phyloP scores from a whole-genome alignment of 2,329 filamentous ascomycete genomes.

The Fusarium vanettenii region DNA sequence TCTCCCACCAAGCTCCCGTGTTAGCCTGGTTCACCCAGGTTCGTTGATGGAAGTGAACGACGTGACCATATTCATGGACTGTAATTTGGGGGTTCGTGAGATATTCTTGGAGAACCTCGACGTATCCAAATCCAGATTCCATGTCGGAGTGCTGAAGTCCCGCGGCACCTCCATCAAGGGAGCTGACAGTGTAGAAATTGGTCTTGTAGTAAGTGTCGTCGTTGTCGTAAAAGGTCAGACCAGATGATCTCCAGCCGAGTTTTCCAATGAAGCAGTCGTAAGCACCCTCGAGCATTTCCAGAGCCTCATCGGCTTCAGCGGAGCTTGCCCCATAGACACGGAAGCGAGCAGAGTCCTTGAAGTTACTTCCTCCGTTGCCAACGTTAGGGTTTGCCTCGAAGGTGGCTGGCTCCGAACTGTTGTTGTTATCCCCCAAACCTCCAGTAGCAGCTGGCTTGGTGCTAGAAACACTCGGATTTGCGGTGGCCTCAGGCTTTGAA shows the following conservation, averaged over 20 bases:
- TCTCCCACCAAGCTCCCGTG: conserved; percentile 1
- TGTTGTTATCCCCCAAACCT: neutral
- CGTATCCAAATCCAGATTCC: neutral
- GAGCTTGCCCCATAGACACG: neutral
- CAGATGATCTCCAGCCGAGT: neutral
- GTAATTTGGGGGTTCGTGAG: neutral
- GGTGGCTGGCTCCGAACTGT: neutral
- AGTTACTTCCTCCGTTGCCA: neutral
- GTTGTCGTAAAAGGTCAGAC: neutral
- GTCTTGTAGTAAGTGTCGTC: neutral
- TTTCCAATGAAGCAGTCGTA: neutral
- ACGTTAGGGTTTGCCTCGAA: neutral
- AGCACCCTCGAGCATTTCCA: neutral
- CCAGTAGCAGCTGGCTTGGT: neutral
- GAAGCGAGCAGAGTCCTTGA: neutral
- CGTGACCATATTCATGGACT: neutral
- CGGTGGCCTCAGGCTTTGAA: neutral
- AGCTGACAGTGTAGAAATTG: neutral
- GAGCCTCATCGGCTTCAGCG: neutral
- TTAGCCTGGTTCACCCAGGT: neutral
- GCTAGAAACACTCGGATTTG: neutral
- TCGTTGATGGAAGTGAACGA: neutral
- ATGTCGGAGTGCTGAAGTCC: neutral
- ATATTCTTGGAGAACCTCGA: neutral
- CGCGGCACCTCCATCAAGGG: neutral